Conservation (phyloP, 352 stramenopile genomes). For the Phytopythium kandeliae region DNA sequence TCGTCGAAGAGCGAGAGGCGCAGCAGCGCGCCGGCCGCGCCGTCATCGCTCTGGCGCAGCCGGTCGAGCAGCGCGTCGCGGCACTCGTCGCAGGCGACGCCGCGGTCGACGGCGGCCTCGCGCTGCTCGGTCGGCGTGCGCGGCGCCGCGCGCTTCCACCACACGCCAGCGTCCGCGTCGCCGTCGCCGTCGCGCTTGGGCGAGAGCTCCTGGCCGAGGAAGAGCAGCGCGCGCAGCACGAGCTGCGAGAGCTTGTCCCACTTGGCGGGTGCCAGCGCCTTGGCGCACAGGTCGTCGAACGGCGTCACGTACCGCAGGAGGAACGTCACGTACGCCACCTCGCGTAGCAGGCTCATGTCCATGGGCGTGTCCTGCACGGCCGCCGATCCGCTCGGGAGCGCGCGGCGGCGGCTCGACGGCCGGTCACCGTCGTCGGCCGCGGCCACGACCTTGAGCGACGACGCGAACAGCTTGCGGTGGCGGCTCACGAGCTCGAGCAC, state of each 20-base stretch:
- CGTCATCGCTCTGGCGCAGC: slow-evolving; percentile 15
- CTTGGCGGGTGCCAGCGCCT: slow-evolving; percentile 50
- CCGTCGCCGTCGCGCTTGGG: slow-evolving; percentile 27
- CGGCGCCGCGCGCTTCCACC: slow-evolving; percentile 42
- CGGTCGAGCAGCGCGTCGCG: slow-evolving; percentile 39
- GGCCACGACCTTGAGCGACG: slow-evolving; percentile 49
- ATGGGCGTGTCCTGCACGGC: slow-evolving; percentile 6
- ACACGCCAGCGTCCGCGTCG: slow-evolving; percentile 26
- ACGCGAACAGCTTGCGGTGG: slow-evolving; percentile 68
- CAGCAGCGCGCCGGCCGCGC: slow-evolving; percentile 29
- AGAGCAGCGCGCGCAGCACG: slow-evolving; percentile 60
- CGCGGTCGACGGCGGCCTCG: slow-evolving; percentile 30
- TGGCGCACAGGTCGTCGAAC: slow-evolving; percentile 62
- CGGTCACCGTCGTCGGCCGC: neutral
- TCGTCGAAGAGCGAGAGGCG: slow-evolving; percentile 67
- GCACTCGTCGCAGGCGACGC: slow-evolving; percentile 28
- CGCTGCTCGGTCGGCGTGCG: slow-evolving; percentile 46
- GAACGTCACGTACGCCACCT: slow-evolving; percentile 74
- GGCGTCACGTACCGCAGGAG: slow-evolving; percentile 75
- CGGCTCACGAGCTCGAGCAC: slow-evolving; percentile 52
- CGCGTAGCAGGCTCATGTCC: slow-evolving; percentile 56
- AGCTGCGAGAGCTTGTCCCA: slow-evolving; percentile 75
- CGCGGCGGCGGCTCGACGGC: neutral
- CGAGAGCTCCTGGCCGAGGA: slow-evolving; percentile 52
- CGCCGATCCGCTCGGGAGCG: neutral